Conservation (phyloP, 2,329 filamentous ascomycete species). For the Phialophora expanda region DNA sequence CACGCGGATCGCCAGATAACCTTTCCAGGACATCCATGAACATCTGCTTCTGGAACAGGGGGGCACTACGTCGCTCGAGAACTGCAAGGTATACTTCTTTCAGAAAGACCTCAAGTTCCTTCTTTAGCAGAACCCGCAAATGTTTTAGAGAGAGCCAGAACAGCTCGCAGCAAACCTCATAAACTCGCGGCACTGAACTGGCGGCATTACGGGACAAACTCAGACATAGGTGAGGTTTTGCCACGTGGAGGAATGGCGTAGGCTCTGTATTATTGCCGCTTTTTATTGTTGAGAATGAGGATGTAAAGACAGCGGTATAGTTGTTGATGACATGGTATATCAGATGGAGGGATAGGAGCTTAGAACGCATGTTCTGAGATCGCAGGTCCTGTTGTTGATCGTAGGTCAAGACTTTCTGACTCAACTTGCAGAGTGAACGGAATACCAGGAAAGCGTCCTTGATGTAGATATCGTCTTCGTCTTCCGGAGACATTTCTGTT, state of each 20-base stretch:
- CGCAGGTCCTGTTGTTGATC: slow-evolving; percentile 93
- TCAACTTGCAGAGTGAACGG: slow-evolving; percentile 95
- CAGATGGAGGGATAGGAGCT: slow-evolving; percentile 91
- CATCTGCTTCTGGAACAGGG: slow-evolving; percentile 87
- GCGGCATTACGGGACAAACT: slow-evolving; percentile 94
- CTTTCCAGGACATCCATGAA: slow-evolving; percentile 85
- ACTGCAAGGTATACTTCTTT: slow-evolving; percentile 97
- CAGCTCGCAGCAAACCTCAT: slow-evolving; percentile 94
- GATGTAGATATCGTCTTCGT: slow-evolving; percentile 90
- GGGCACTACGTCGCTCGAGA: slow-evolving; percentile 83
- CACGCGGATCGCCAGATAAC: slow-evolving; percentile 82
- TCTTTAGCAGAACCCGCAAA: slow-evolving; percentile 93
- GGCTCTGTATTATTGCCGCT: slow-evolving; percentile 81
- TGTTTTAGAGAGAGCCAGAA: slow-evolving; percentile 98
- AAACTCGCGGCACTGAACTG: slow-evolving; percentile 88
- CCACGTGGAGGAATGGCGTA: slow-evolving; percentile 88
- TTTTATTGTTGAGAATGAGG: slow-evolving; percentile 87
- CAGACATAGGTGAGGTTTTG: slow-evolving; percentile 95
- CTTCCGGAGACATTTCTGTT: slow-evolving; percentile 53
- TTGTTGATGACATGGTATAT: slow-evolving; percentile 96
- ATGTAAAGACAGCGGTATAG: slow-evolving; percentile 87
- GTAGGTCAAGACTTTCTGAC: slow-evolving; percentile 84
- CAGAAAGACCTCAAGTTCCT: slow-evolving; percentile 96
- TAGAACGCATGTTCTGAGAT: slow-evolving; percentile 95
- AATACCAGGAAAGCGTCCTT: slow-evolving; percentile 97